These are phyloP conservation scores for Brassica juncea DNA, from an alignment of 345 rosid species.

Conservation along the genomic window DNA sequence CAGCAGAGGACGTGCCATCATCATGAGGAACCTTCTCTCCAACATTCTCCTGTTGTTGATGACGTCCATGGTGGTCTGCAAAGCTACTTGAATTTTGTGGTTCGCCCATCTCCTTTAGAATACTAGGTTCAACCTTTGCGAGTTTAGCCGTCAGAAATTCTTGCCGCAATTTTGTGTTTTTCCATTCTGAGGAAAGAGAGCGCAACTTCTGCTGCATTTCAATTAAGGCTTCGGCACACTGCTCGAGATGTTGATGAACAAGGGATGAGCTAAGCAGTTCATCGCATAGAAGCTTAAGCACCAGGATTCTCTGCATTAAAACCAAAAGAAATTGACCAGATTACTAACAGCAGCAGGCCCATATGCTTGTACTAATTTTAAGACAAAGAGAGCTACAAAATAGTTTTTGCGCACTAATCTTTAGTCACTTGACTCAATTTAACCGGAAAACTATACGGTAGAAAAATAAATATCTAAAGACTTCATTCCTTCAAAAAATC, in stretches of 20 bases:
- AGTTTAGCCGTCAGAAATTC: conserved; percentile 63
- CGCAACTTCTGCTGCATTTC: conserved; percentile 94
- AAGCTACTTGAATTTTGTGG: conserved; percentile 2
- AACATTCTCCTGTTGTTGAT: background rate
- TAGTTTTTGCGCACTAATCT: background rate
- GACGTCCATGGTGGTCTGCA: background rate
- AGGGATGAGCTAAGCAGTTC: conserved; percentile 81
- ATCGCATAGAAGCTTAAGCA: conserved; percentile 85
- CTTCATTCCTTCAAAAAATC: conserved; percentile 8
- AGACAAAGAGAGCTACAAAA: background rate
- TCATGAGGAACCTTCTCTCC: conserved; percentile 10
- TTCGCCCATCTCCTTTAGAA: conserved; percentile 47
- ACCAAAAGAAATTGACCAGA: conserved; percentile 19
- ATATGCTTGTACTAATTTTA: background rate
- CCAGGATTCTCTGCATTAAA: conserved; percentile 73
- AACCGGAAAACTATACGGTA: background rate
- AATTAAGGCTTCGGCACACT: conserved; percentile 63
- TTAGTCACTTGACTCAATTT: conserved; percentile 3
- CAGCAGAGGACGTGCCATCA: conserved; percentile 39
- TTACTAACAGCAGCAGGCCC: conserved; percentile 9
- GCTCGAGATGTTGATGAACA: conserved; percentile 92
- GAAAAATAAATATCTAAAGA: background rate
- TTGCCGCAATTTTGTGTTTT: conserved; percentile 66
- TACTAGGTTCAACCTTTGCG: conserved; percentile 49
- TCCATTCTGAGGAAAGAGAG: conserved; percentile 63